Evolutionary conservation across 768 basidiomycete genomes (phyloP).

Genomic region (Amanita fuliginea): DNA sequence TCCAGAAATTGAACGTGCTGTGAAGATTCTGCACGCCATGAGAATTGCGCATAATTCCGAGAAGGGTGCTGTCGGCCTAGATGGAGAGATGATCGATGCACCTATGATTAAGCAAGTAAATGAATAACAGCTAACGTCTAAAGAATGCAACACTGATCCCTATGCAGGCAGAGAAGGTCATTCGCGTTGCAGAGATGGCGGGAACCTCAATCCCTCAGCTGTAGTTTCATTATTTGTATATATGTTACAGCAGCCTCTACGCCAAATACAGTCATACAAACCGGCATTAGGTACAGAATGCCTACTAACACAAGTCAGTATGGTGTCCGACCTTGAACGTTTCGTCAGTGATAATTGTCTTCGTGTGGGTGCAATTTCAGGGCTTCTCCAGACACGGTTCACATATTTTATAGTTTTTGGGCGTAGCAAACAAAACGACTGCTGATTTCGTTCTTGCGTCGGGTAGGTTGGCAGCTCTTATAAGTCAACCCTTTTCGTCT

Average conservation of each 20-base stretch:
- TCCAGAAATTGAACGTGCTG: slow-evolving; percentile 68
- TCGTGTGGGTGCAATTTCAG: slow-evolving; percentile 31
- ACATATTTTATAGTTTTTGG: slow-evolving; percentile 49
- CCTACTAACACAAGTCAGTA: slow-evolving; percentile 15
- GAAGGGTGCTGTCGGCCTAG: slow-evolving; percentile 67
- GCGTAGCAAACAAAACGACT: slow-evolving; percentile 73
- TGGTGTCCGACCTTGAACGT: slow-evolving; percentile 55
- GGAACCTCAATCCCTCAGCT: slow-evolving; percentile 37
- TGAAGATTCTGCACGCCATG: slow-evolving; percentile 62
- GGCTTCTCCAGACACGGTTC: neutral
- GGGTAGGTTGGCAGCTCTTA: slow-evolving; percentile 32
- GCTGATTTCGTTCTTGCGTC: slow-evolving; percentile 83
- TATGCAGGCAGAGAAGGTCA: slow-evolving; percentile 32
- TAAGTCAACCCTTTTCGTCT: neutral
- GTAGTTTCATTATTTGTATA: neutral
- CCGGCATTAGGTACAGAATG: neutral
- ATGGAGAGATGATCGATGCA: slow-evolving; percentile 83
- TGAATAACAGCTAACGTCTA: neutral
- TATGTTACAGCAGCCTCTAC: neutral
- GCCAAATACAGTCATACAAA: neutral
- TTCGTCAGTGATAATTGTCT: slow-evolving; percentile 76
- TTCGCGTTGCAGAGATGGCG: slow-evolving; percentile 43
- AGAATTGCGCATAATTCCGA: slow-evolving; percentile 36
- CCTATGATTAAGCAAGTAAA: slow-evolving; percentile 79
- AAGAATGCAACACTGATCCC: neutral